Evolutionary conservation across 208 protist genomes (phyloP).

Genomic region (Leishmania tropica): DNA sequence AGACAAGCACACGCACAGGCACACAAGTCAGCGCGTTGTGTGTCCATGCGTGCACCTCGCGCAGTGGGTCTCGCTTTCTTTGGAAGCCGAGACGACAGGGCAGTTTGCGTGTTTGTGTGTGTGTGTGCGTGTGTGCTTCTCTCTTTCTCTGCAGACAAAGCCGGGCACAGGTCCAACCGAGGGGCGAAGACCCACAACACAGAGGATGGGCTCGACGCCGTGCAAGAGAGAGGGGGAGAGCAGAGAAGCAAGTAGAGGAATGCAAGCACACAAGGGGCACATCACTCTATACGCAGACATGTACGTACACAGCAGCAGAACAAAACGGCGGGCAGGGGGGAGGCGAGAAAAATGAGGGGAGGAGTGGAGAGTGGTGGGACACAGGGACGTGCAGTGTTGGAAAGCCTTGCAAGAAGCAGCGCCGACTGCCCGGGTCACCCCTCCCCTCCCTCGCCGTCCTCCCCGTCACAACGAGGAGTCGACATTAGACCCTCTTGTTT

Average conservation of each 20-base stretch:
- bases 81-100: not conserved
- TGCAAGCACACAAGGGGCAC: too few relatives aligned
- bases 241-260: not conserved
- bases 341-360: not conserved
- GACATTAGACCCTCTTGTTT: not conserved
- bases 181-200: not conserved
- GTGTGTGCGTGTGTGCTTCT: conserved; percentile 1
- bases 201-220: not conserved
- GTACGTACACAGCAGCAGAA: too few relatives aligned
- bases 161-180: not conserved
- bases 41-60: not conserved
- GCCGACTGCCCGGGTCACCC: not conserved
- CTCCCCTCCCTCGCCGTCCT: too few relatives aligned
- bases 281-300: too few relatives aligned
- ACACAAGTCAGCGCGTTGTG: not conserved
- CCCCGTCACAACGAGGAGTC: not conserved
- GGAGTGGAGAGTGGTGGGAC: not conserved
- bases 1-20: not conserved
- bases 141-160: not conserved
- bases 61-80: not conserved
- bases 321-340: not conserved
- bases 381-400: not conserved
- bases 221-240: not conserved
- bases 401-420: not conserved
- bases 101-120: not conserved